Evolutionary conservation across 2,329 filamentous ascomycete genomes (phyloP), one percentile per base, ranked within the genome.

Genomic region (Sclerotinia trifoliorum): DNA sequence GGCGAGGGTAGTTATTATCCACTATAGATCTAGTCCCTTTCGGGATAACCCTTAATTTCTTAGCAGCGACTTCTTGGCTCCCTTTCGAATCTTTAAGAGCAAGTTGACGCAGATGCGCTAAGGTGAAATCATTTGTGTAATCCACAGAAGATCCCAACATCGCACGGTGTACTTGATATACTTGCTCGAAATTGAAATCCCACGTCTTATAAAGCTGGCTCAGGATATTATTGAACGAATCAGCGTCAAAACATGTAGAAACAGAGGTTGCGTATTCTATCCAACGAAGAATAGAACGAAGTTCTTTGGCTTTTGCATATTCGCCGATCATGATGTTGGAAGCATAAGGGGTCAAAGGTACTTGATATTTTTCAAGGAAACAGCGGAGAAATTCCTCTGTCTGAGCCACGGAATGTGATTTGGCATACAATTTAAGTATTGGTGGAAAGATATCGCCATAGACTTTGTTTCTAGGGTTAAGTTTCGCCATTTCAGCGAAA

Each of bases 141-240:
- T 29, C 35, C 8, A 48, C 29, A 13, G 51, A 56, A 15, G 70
- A 46, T 4, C 57, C 48, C 13, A 48, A 56, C 21, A 76, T 63
- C 11, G 54, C 29, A 42, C 68, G 60, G 68, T 72, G 76, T 11
- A 78, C 39, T 26, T 63, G 35, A 35, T 67, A 70, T 7, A 72
- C 29, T 42, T 77, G 71, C 11, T 73, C 54, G 57, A 72, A 76
- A 17, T 69, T 69, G 35, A 76, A 74, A 4, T 67, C 70, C 70
- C 71, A 77, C 5, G 61, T 67, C 8, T 69, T 67, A 48, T 69
- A 68, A 57, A 71, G 77, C n/a, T 74, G 70, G 29, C 68, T 69
- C 5, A 78, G 67, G 32, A 78, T 74, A 8, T 68, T 71, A 62
- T 77, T 78, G 63, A 76, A 69, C n/a, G 74, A 74, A 8, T 70